Conservation (phyloP, 140 eudicot species). For the Anethum foeniculum region DNA sequence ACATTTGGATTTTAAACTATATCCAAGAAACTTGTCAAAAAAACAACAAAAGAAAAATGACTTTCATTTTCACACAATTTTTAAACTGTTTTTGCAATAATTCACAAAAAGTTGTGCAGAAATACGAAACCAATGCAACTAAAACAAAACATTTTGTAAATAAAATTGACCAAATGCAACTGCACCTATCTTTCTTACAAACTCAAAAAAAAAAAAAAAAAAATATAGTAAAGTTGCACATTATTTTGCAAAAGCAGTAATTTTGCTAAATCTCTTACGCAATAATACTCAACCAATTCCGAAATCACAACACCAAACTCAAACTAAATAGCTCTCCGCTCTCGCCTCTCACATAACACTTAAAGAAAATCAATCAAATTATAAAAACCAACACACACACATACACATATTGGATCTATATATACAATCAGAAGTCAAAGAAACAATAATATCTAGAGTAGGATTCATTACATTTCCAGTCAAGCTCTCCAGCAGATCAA, state of each 20-base stretch:
- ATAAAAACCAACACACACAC: not conserved
- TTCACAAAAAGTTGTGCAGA: too few species aligned
- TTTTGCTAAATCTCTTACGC: not conserved
- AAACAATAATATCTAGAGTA: not conserved
- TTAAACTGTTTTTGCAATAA: too few species aligned
- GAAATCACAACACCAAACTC: not conserved
- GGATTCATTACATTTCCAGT: slow-evolving; percentile 51
- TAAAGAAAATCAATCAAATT: not conserved
- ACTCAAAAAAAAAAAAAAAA: too few species aligned
- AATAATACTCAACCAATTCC: not conserved
- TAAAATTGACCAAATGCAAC: too few species aligned
- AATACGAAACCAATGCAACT: too few species aligned
- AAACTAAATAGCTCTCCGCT: not conserved
- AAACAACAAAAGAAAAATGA: not conserved
- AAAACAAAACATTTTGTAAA: too few species aligned
- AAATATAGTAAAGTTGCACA: too few species aligned
- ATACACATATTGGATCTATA: not conserved
- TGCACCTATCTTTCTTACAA: too few species aligned
- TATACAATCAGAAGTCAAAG: not conserved
- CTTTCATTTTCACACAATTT: too few species aligned
- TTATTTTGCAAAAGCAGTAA: too few species aligned
- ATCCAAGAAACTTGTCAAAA: not conserved
- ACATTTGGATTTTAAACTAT: not conserved
- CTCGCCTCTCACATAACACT: too few species aligned
- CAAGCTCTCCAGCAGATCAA: slow-evolving; percentile 76